Conservation (phyloP, 805 yeast species). For the Barnettozyma siamensis region DNA sequence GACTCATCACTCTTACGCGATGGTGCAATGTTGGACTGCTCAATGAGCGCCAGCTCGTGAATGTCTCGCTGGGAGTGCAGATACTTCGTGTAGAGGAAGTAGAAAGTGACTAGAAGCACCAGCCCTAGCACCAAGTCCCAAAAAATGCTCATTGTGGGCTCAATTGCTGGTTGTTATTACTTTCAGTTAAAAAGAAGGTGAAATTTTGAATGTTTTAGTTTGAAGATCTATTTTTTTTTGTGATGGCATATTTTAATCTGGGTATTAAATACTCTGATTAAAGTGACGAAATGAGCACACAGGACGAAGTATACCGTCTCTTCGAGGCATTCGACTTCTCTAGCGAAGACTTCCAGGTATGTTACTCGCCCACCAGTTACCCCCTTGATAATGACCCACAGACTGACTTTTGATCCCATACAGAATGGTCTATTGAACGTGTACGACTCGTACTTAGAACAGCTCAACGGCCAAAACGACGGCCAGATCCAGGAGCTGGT, state of each 20-base stretch:
- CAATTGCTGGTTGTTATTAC: too few species aligned
- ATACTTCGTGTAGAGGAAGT: slow-evolving; percentile 15
- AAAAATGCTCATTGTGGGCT: too few species aligned
- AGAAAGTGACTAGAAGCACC: slow-evolving; percentile 10
- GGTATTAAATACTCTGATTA: background rate
- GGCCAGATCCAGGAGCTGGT: slow-evolving; percentile 19
- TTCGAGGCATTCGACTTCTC: slow-evolving; percentile 23
- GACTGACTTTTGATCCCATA: background rate
- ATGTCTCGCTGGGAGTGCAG: slow-evolving; percentile 43
- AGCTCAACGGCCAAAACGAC: slow-evolving; percentile 20
- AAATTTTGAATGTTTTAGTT: too few species aligned
- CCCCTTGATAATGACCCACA: background rate
- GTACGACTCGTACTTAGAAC: slow-evolving; percentile 23
- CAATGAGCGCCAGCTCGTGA: slow-evolving; percentile 47
- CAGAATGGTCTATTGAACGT: slow-evolving; percentile 25
- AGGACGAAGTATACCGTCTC: slow-evolving; percentile 20
- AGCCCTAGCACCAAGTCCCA: background rate
- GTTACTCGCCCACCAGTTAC: slow-evolving; percentile 7
- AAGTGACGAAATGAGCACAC: slow-evolving; percentile 9
- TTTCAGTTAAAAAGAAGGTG: too few species aligned
- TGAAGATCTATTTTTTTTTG: too few species aligned
- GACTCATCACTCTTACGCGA: slow-evolving; percentile 66
- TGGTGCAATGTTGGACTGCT: slow-evolving; percentile 61
- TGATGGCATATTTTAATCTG: too few species aligned
- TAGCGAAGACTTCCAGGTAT: slow-evolving; percentile 21